Conservation (phyloP, 352 stramenopile genomes). For the Pythium insidiosum region DNA sequence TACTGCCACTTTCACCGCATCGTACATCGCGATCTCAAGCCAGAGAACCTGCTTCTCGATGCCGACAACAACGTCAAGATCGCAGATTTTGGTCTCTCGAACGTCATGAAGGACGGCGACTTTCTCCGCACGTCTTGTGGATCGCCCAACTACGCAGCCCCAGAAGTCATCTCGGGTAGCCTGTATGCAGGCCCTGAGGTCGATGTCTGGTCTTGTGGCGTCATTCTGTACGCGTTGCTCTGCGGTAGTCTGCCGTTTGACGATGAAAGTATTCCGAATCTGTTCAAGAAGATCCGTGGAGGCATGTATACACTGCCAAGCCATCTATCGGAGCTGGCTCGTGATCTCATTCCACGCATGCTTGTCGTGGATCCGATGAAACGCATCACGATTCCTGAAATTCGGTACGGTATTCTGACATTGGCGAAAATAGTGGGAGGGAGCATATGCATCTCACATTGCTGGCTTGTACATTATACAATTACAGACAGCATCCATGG, state of each 20-base stretch:
- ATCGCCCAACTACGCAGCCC: conserved; percentile 99
- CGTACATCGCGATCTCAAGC: conserved; percentile 98
- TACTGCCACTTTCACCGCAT: conserved; percentile 99
- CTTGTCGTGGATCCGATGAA: conserved; percentile 99
- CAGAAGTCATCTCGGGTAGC: conserved; percentile 98
- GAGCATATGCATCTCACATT: no score
- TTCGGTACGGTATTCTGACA: conserved; percentile 83
- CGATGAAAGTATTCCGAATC: conserved; percentile 97
- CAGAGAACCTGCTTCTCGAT: conserved; percentile 97
- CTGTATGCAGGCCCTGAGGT: conserved; percentile 98
- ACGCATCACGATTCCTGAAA: conserved; percentile 98
- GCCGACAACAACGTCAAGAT: conserved; percentile 99
- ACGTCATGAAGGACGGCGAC: conserved; percentile 98
- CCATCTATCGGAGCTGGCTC: conserved; percentile 93
- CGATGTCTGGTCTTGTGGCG: conserved; percentile 98
- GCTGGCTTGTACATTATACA: no score
- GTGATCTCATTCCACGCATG: conserved; percentile 97
- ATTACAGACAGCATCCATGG: conserved; percentile 91
- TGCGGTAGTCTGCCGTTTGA: conserved; percentile 98
- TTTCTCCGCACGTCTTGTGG: conserved; percentile 97
- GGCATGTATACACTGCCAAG: conserved; percentile 98
- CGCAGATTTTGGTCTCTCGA: conserved; percentile 99
- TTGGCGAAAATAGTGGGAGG: no score
- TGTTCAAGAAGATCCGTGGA: conserved; percentile 99
- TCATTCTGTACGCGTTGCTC: conserved; percentile 98